Evolutionary conservation across 441 rosid genomes (phyloP).

Genomic region (Jatropha podagrica): DNA sequence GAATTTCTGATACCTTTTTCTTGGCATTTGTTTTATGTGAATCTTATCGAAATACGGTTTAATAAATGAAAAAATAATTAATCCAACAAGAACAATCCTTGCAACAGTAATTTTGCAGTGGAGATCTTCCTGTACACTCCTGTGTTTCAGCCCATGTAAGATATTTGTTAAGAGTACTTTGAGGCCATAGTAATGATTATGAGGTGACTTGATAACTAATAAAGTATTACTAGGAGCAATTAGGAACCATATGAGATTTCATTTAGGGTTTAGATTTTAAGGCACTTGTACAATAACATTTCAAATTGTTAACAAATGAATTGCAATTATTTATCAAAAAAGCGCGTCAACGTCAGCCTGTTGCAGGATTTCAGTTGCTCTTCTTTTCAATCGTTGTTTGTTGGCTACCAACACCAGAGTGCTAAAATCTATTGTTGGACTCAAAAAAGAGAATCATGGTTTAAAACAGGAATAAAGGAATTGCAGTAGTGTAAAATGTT

Average conservation of each 20-base stretch:
- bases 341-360: neutral
- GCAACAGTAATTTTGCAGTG: neutral
- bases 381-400: neutral
- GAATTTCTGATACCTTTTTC: conserved; percentile 5
- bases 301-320: neutral
- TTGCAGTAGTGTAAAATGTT: neutral
- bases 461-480: neutral
- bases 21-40: neutral
- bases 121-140: neutral
- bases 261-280: conserved; percentile 2
- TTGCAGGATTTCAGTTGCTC: neutral
- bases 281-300: neutral
- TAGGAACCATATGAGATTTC: neutral
- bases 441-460: neutral
- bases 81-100: neutral
- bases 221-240: neutral
- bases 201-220: too few relatives aligned
- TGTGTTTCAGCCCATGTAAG: neutral
- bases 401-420: neutral
- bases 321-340: neutral
- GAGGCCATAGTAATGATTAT: neutral
- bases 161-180: neutral
- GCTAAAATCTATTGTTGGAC: neutral
- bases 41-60: neutral
- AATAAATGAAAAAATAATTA: neutral